Base-by-base conservation (phyloP, 1,284 basidiomycete species). In the Takashimella koratensis region DNA sequence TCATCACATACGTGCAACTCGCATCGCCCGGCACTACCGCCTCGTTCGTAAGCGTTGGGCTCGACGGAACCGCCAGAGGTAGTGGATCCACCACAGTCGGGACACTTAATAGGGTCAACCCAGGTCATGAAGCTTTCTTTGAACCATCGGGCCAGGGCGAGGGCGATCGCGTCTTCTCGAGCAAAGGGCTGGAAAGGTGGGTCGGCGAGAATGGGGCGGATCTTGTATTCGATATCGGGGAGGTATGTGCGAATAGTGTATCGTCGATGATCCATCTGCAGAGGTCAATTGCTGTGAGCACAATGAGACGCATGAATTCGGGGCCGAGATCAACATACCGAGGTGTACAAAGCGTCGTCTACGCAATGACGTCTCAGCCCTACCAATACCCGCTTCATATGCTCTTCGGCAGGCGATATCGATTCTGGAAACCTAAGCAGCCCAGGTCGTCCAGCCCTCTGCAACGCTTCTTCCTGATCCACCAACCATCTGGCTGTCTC, bases 61-160 rank as follows among this genome's bases (percentile, higher is more conserved):
- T 55, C 30, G 1, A 46, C 61, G 0, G 11, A 20, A 0, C 61
- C 66, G 5, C 44, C 40, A 3, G 44, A 48, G n/a, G 39, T 39
- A 1, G 77, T 79, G 11, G 50, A 40, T 0, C 67, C 68, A 1
- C 57, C 53, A 52, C 79, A 80, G 4, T 5, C 21, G 0, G 68
- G 54, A 51, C 79, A 80, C 21, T 61, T 67, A 50, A 79, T 74
- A 2, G 78, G 79, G 58, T 80, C 79, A 11, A 72, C 68, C 79
- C 79, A 80, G 43, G 62, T 64, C 64, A 79, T 77, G 59, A 71
- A 79, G 39, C 61, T 56, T 13, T 62, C 47, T 57, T 79, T 79
- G 68, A 79, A 79, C 79, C 79, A 80, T 43, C 64, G 54, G 12
- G 77, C 76, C 6, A 79, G 64, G 2, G 68, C 68, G 24, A 76